Base-by-base conservation (phyloP, 306 rosid species). In the Trifolium dubium region DNA sequence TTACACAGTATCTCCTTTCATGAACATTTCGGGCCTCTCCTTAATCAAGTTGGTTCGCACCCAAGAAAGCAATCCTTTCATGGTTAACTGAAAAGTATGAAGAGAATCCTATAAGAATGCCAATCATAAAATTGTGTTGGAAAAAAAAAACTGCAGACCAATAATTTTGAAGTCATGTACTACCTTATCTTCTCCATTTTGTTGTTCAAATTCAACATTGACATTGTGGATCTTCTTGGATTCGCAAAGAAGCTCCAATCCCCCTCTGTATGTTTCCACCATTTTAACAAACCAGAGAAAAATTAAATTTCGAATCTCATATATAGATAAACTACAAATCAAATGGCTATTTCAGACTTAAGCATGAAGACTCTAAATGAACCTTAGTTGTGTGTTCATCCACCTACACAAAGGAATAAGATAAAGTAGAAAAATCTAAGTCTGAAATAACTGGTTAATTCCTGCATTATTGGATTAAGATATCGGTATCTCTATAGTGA, bases 21-120 rank as follows among this genome's bases (percentile, higher is more conserved):
- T 88, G 83, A 94, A 94, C 96, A 94, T 94, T 81, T 94, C 99
- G 10, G 99, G 92, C 74, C 99, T 86, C 86, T 91, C 97, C 89
- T 89, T 89, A 85, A 94, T 94, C 92, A 94, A 62, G 84, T 89
- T 88, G 63, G 80, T 76, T 53, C 85, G 87, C 30, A 92, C 90
- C 99, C 99, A 94, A 39, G 90, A 44, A 5, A 94, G 95, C 86
- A 94, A 86, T 82, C 86, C 88, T 83, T 90, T 91, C 97, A 94
- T 91, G 62, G 40, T 85, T 30, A 91, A 84, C 99, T 91, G 83
- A 77, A 68, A 69, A 67, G 75, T 30, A 78, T 2, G 73, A 74
- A 37, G 56, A 77, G n/a, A 64, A 78, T 5, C 41, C 6, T 40
- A 37, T 61, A 35, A 68, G 34, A 74, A 71, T 18, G 35, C 13